phyloP scores from a whole-genome alignment of 257 asterid genomes.

The Henckelia pumila region DNA sequence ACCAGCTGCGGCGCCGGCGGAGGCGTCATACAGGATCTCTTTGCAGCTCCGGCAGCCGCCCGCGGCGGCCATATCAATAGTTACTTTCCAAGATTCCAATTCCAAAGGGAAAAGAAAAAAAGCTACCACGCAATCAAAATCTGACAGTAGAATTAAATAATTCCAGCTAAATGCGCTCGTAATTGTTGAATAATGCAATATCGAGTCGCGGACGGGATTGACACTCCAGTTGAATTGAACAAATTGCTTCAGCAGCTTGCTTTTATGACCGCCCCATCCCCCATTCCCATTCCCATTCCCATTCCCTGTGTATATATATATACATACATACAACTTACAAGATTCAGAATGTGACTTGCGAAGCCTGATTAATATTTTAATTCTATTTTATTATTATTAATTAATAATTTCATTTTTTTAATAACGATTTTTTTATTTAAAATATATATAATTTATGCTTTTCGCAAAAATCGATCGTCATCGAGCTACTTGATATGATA shows the following conservation, averaged over 20 bases:
- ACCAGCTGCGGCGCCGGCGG: constrained; percentile 99
- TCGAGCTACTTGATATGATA: too few species aligned
- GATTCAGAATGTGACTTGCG: too few species aligned
- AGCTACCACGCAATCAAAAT: constrained; percentile 15
- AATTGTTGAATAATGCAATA: not conserved
- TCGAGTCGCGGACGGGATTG: constrained; percentile 24
- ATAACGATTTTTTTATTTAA: too few species aligned
- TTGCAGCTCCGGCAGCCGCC: constrained; percentile 47
- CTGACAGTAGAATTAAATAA: not conserved
- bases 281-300: too few species aligned
- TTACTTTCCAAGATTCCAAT: constrained; percentile 8
- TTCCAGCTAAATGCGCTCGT: not conserved
- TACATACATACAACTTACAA: too few species aligned
- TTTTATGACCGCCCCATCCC: too few species aligned
- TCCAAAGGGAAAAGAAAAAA: constrained; percentile 24
- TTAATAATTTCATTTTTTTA: too few species aligned
- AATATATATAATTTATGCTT: too few species aligned
- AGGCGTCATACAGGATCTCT: constrained; percentile 64
- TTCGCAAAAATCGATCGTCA: too few species aligned
- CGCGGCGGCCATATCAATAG: constrained; percentile 26
- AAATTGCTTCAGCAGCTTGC: constrained; percentile 2
- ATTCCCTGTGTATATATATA: too few species aligned
- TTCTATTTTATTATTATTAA: too few species aligned
- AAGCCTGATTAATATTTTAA: too few species aligned
- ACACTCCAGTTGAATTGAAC: constrained; percentile 25